These are phyloP conservation scores for Blastobotrys proliferans DNA, from an alignment of 1,139 yeast species.

Conservation along the genomic window DNA sequence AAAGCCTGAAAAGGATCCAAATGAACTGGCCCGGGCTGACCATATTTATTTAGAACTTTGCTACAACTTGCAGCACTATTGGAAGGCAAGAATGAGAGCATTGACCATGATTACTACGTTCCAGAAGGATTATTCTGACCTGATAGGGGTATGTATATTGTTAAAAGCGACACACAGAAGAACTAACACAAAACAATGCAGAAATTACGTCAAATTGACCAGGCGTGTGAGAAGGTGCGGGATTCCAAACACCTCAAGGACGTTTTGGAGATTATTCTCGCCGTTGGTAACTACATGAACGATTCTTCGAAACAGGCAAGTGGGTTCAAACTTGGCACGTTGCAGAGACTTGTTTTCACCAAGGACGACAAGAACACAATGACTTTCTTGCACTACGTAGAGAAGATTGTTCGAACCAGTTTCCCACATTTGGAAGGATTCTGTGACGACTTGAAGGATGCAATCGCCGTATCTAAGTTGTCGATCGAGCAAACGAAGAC, in stretches of 20 bases:
- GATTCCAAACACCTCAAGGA: slow-evolving; percentile 61
- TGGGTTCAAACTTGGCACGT: slow-evolving; percentile 80
- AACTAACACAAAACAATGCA: slow-evolving; percentile 7
- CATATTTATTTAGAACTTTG: slow-evolving; percentile 72
- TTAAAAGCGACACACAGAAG: not conserved
- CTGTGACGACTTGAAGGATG: slow-evolving; percentile 67
- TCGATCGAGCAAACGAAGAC: slow-evolving; percentile 71
- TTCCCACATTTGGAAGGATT: slow-evolving; percentile 77
- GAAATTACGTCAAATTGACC: slow-evolving; percentile 63
- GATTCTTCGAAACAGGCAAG: slow-evolving; percentile 72
- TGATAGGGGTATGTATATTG: slow-evolving; percentile 37
- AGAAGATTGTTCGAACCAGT: slow-evolving; percentile 66
- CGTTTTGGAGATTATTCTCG: slow-evolving; percentile 70
- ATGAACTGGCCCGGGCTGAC: slow-evolving; percentile 74
- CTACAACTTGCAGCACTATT: slow-evolving; percentile 72
- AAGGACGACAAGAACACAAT: slow-evolving; percentile 76
- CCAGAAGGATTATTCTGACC: slow-evolving; percentile 68
- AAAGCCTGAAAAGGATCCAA: slow-evolving; percentile 54
- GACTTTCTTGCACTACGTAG: slow-evolving; percentile 85
- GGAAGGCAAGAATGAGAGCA: slow-evolving; percentile 85
- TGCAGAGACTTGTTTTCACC: slow-evolving; percentile 78
- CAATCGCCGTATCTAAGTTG: slow-evolving; percentile 59
- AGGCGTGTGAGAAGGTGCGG: slow-evolving; percentile 58
- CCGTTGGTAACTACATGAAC: slow-evolving; percentile 93
- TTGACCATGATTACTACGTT: slow-evolving; percentile 62